Evolutionary conservation across 352 stramenopile species (phyloP).

Genomic region (Globisporangium parvum): DNA sequence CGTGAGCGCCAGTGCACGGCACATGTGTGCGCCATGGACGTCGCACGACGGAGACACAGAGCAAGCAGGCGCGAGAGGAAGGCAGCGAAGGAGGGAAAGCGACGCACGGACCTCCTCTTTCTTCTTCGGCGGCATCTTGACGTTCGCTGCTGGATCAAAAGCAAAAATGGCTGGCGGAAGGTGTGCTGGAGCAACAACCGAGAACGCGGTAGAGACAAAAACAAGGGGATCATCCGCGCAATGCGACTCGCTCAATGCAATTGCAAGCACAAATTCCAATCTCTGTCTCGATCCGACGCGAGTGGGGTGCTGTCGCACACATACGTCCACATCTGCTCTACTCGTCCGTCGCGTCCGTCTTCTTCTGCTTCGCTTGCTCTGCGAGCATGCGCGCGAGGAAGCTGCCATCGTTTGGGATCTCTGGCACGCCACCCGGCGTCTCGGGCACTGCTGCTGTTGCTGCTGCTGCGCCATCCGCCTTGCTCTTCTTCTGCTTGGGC

Average conservation of each 20-base stretch:
- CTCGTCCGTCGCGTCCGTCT: not conserved
- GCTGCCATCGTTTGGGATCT: slow-evolving; percentile 78
- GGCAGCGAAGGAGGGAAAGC: no score
- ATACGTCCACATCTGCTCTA: no score
- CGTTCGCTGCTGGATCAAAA: not conserved
- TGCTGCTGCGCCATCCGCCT: not conserved
- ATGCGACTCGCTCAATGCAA: not conserved
- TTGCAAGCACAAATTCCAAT: not conserved
- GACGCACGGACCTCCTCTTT: slow-evolving; percentile 58
- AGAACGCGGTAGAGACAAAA: no score
- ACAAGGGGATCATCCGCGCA: no score
- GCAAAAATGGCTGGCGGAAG: slow-evolving; percentile 2
- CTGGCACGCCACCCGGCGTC: slow-evolving; percentile 60
- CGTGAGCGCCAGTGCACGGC: not conserved
- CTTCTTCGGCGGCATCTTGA: slow-evolving; percentile 79
- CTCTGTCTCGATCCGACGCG: no score
- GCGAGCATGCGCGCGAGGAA: slow-evolving; percentile 72
- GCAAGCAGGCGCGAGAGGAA: no score
- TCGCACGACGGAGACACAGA: no score
- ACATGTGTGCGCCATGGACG: not conserved
- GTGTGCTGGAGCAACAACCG: no score
- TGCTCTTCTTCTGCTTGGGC: slow-evolving; percentile 18
- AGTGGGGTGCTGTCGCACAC: no score
- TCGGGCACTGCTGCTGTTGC: slow-evolving; percentile 25
- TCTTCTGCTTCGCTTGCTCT: slow-evolving; percentile 34